Conservation (phyloP, 2,329 filamentous ascomycete species). For the Zarea fungicola region DNA sequence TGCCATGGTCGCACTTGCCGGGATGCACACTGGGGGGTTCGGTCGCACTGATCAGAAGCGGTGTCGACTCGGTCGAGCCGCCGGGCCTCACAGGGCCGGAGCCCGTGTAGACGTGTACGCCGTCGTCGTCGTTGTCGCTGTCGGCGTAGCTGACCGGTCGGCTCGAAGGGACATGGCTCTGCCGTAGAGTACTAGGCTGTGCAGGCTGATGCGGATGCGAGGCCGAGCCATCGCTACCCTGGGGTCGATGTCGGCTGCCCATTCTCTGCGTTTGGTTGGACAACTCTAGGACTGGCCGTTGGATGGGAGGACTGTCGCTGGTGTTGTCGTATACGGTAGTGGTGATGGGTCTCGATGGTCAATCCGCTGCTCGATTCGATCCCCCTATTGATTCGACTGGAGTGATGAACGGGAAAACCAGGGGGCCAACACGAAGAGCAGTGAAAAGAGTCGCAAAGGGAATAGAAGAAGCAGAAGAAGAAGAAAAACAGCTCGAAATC, state of each 20-base stretch:
- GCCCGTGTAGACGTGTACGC: conserved; percentile 6
- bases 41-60: conserved; percentile 35
- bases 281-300: too few species aligned
- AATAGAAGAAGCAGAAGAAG: not conserved
- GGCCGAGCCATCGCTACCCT: conserved; percentile 23
- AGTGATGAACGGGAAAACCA: not conserved
- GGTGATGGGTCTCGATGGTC: not conserved
- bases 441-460: not conserved
- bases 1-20: conserved; percentile 63
- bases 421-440: not conserved
- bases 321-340: conserved; percentile 20
- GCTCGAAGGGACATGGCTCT: conserved; percentile 34
- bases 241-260: conserved; percentile 23
- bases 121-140: conserved; percentile 13
- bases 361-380: not conserved
- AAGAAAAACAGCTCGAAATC: not conserved
- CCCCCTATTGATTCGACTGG: not conserved
- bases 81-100: conserved; percentile 20
- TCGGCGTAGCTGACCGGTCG: conserved; percentile 17
- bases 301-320: conserved; percentile 27
- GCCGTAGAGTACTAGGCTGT: conserved; percentile 42
- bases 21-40: conserved; percentile 32
- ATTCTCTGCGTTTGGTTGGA: too few species aligned
- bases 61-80: conserved; percentile 43
- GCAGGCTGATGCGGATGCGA: conserved; percentile 34